A percentile compares a stretch with the other conserved stretches of the same genome.
These are phyloP conservation scores for Tetrahymena borealis DNA, from an alignment of 73 alveolate genomes.

Conservation along the genomic window DNA sequence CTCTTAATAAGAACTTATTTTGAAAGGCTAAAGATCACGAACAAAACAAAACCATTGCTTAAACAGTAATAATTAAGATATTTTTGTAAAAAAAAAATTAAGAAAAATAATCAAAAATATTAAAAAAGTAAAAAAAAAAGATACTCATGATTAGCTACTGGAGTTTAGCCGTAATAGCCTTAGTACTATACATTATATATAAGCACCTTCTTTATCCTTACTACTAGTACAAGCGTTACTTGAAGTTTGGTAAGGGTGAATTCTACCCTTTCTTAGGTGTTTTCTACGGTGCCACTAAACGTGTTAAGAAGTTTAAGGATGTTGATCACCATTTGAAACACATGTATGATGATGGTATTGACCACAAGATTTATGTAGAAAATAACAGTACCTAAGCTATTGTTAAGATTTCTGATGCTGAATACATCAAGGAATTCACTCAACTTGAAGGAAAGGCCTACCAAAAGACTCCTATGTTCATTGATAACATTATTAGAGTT, in stretches of 20 bases:
- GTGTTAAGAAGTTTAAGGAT: background rate
- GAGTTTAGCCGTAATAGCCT: background rate
- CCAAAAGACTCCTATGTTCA: background rate
- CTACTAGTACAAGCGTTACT: background rate
- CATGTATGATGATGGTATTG: background rate
- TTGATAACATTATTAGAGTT: background rate
- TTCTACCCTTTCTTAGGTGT: background rate
- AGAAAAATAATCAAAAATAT: background rate
- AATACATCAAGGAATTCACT: background rate
- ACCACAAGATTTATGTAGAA: background rate
- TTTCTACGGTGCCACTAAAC: background rate
- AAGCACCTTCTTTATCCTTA: background rate
- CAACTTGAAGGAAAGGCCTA: background rate
- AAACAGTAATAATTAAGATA: background rate
- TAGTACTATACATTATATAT: background rate
- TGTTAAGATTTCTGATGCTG: background rate
- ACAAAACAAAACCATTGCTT: background rate
- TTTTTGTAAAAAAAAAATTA: background rate
- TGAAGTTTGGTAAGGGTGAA: background rate
- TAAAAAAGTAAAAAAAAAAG: background rate
- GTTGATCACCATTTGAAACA: background rate
- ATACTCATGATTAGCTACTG: background rate
- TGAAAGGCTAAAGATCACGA: background rate
- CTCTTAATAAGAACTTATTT: too few species aligned
- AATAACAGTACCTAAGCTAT: background rate